Percentiles rank a stretch among this genome's conserved stretches.
Conservation (phyloP, 352 stramenopile species). For the Phytophthora boehmeriae region DNA sequence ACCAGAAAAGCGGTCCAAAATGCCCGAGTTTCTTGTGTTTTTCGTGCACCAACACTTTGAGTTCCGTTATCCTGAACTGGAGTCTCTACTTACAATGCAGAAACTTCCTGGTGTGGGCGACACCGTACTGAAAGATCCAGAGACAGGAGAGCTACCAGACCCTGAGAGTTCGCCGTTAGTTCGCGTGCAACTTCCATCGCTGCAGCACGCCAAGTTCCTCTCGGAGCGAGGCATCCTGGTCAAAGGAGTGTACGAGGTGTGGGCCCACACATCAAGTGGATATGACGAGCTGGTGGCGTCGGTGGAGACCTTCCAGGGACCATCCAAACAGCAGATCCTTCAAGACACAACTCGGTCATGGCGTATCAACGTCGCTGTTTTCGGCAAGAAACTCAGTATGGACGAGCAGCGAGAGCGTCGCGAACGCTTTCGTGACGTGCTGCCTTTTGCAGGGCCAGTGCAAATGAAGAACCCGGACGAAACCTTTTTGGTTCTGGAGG, state of each 20-base stretch:
- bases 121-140: conserved; percentile 39
- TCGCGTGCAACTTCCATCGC: conserved; percentile 60
- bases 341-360: conserved; percentile 55
- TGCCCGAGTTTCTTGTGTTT: conserved; percentile 81
- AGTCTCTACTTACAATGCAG: conserved; percentile 76
- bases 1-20: conserved; percentile 17
- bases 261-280: conserved; percentile 43
- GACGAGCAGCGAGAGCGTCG: conserved; percentile 59
- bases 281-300: conserved; percentile 62
- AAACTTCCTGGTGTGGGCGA: conserved; percentile 38
- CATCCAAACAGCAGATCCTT: conserved; percentile 55
- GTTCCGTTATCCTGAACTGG: conserved; percentile 84
- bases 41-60: conserved; percentile 86
- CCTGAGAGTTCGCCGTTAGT: conserved; percentile 69
- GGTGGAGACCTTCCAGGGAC: conserved; percentile 39
- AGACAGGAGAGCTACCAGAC: conserved; percentile 39
- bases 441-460: conserved; percentile 76
- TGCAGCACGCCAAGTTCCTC: conserved; percentile 73
- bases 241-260: conserved; percentile 86
- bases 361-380: conserved; percentile 80
- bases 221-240: conserved; percentile 80
- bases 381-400: conserved; percentile 84
- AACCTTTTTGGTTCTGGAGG: conserved; percentile 79
- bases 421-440: conserved; percentile 51
- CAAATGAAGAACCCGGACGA: conserved; percentile 70